Conservation (phyloP, 345 rosid species). For the Aquilaria yunnanensis region DNA sequence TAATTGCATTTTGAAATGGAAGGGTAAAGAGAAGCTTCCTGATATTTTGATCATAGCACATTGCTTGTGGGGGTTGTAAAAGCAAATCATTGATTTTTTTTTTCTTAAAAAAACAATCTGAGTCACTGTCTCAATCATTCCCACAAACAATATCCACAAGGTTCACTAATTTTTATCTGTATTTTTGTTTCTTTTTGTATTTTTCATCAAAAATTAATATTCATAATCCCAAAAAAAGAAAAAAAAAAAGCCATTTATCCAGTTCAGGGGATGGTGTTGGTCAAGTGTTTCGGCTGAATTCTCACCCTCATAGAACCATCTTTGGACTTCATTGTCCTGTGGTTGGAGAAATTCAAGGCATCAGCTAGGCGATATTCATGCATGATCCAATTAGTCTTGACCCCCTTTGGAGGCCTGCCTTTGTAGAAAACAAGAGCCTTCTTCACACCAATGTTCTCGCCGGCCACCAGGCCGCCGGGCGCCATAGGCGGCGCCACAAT, state of each 20-base stretch:
- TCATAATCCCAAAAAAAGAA: too few relatives aligned
- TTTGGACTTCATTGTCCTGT: conserved; percentile 38
- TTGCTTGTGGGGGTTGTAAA: conserved; percentile 1
- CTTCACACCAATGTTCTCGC: conserved; percentile 75
- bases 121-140: conserved; percentile 4
- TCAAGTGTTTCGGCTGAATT: background rate
- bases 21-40: too few relatives aligned
- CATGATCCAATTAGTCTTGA: conserved; percentile 97
- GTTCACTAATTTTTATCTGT: too few relatives aligned
- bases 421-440: conserved; percentile 92
- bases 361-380: conserved; percentile 88
- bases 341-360: conserved; percentile 15
- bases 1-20: background rate
- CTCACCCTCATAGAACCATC: conserved; percentile 93
- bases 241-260: too few relatives aligned
- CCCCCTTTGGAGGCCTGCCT: conserved; percentile 95
- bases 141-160: too few relatives aligned
- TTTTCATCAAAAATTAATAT: too few relatives aligned
- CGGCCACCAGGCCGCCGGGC: conserved; percentile 16
- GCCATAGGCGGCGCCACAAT: conserved; percentile 34
- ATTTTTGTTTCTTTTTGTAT: too few relatives aligned
- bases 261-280: too few relatives aligned
- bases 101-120: background rate
- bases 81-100: conserved; percentile 6
- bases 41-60: background rate